Base-by-base conservation (phyloP, 2,329 filamentous ascomycete genomes). In the Cadophora gregata region DNA sequence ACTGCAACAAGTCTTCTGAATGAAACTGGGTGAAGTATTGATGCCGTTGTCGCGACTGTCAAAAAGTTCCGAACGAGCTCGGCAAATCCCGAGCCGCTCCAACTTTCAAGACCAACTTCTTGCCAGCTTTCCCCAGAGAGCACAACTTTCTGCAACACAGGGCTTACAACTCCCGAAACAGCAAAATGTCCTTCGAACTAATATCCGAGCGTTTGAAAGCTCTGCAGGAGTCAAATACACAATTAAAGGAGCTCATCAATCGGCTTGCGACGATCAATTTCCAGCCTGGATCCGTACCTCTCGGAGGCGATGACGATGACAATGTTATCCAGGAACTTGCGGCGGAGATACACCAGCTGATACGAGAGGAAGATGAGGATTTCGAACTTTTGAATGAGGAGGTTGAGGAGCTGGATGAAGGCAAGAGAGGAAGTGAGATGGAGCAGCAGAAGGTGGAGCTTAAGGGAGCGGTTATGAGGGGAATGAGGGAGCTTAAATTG, bases 321-420 rank as follows among this genome's bases (percentile, higher is more conserved):
- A 84, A 84, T 69, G 82, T 84, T 42, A 87, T 90, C 64, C 78
- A 89, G 24, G 93, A 97, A 79, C 85, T 97, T 38, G 87, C 88
- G 70, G 84, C 87, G 25, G 93, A 97, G 77, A 97, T 97, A 70
- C 89, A 90, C 71, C 88, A 92, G 74, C 86, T 86, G 21, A 80
- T 97, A 68, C 90, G 92, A 72, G 89, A 92, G 65, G 87, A 91
- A 59, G 90, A 96, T 73, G 93, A 96, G 69, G 93, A 97, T 67
- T 86, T 96, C 70, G 94, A 97, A 78, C 79, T 96, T 21, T 77
- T 97, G 38, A 83, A 83, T 58, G 93, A 96, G 76, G 93, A 97
- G 74, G 84, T 93, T 31, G 86, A 91, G 68, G 93, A 93, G 73
- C 79, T 93, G 29, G 82, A 86, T 42, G 78, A 82, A 3, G 82